Percentiles rank a stretch among this genome's conserved stretches.
Conservation (phyloP, 192 early-diverging fungal genomes). For the Jimgerdemannia flammicorona region DNA sequence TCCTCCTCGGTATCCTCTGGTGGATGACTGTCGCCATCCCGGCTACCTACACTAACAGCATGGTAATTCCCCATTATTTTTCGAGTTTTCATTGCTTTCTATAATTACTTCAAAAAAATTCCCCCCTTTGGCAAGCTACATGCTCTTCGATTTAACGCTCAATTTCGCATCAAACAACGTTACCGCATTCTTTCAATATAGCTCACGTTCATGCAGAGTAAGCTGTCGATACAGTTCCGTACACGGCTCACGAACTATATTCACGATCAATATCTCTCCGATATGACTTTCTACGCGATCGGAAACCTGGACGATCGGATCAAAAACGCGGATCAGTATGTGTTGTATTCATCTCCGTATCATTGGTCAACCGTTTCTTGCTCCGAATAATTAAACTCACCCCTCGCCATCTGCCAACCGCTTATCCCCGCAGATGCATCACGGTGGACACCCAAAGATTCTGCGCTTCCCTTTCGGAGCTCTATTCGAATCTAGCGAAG, state of each 20-base stretch:
- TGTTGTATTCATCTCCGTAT: not conserved
- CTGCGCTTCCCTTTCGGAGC: constrained; percentile 75
- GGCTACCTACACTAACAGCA: constrained; percentile 94
- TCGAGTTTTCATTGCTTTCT: constrained; percentile 1
- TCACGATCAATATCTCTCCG: constrained; percentile 79
- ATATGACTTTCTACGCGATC: constrained; percentile 93
- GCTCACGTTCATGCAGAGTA: constrained; percentile 74
- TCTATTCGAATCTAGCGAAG: constrained; percentile 95
- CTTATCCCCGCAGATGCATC: constrained; percentile 42
- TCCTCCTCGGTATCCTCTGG: constrained; percentile 78
- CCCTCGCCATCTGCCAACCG: constrained; percentile 10
- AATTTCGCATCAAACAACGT: not conserved
- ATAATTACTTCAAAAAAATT: not conserved
- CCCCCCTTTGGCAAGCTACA: not conserved
- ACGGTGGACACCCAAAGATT: constrained; percentile 93
- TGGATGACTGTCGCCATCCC: constrained; percentile 95
- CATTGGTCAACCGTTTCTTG: not conserved
- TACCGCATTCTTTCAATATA: constrained; percentile 13
- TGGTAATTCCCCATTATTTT: constrained; percentile 48
- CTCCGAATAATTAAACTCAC: constrained; percentile 15
- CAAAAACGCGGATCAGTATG: constrained; percentile 83
- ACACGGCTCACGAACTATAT: constrained; percentile 86
- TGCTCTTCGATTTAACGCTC: not conserved
- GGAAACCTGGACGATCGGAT: constrained; percentile 93
- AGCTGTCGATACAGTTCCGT: constrained; percentile 75